Evolutionary conservation across 805 yeast species (phyloP).

Genomic region (Saturnispora dispora): DNA sequence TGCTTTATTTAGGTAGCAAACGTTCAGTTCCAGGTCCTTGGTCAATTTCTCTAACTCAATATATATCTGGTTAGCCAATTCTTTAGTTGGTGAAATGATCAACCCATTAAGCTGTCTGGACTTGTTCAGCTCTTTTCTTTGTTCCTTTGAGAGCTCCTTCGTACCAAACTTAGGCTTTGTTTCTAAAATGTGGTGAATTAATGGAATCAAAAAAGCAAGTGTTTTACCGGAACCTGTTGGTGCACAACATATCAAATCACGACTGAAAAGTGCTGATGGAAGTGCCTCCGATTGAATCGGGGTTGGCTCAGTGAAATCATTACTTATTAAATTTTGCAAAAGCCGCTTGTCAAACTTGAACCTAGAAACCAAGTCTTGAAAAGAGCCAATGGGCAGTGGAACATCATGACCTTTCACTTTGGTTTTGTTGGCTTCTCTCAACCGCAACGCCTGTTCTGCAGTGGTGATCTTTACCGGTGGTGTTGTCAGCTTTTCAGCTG

Average conservation of each 20-base stretch:
- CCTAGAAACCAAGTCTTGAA: conserved; percentile 66
- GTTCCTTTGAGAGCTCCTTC: conserved; percentile 43
- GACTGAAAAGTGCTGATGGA: conserved; percentile 57
- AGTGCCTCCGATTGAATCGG: conserved; percentile 88
- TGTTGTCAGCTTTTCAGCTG: background rate
- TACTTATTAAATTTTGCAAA: conserved; percentile 52
- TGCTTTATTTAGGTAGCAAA: conserved; percentile 63
- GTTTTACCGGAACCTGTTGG: conserved; percentile 99
- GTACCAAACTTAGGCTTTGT: background rate
- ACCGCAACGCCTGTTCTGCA: conserved; percentile 48
- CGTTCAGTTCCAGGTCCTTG: conserved; percentile 45
- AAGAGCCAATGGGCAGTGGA: conserved; percentile 88
- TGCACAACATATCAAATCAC: conserved; percentile 88
- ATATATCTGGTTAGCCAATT: conserved; percentile 79
- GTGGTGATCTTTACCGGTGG: conserved; percentile 32
- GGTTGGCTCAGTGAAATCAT: conserved; percentile 79
- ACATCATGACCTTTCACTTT: conserved; percentile 78
- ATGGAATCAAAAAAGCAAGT: conserved; percentile 76
- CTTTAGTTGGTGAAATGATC: conserved; percentile 89
- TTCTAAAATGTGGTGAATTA: conserved; percentile 43
- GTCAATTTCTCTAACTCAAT: conserved; percentile 54
- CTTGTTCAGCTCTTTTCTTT: conserved; percentile 14
- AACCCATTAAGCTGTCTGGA: conserved; percentile 59
- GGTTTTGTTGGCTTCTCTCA: conserved; percentile 52
- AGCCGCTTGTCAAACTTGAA: conserved; percentile 55